Percentiles rank a stretch among this genome's conserved stretches.
These are phyloP conservation scores for Sporobolomyces roseus DNA, from an alignment of 768 basidiomycete genomes.

Conservation along the genomic window DNA sequence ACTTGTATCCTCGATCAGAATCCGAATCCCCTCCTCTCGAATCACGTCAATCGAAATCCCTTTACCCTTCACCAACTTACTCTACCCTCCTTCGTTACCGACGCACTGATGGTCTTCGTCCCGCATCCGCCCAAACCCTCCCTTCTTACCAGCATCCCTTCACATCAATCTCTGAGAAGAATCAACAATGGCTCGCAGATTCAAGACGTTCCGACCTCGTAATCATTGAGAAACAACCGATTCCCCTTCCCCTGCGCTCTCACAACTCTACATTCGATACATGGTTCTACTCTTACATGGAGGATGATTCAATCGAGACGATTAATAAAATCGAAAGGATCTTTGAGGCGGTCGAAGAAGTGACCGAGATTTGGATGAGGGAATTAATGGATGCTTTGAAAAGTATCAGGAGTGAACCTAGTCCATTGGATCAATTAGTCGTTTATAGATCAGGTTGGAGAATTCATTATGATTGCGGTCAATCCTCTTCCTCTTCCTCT, in stretches of 20 bases:
- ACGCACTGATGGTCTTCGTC: constrained; percentile 41
- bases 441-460: constrained; percentile 39
- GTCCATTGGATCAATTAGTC: constrained; percentile 30
- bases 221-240: constrained; percentile 41
- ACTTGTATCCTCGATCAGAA: no score
- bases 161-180: constrained; percentile 40
- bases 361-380: constrained; percentile 42
- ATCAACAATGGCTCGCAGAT: constrained; percentile 43
- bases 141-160: constrained; percentile 37
- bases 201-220: constrained; percentile 39
- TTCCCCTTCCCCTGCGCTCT: constrained; percentile 26
- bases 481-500: no score
- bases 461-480: neutral
- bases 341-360: constrained; percentile 22
- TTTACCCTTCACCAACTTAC: constrained; percentile 20
- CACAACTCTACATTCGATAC: constrained; percentile 11
- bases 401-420: constrained; percentile 21
- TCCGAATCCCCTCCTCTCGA: neutral
- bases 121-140: constrained; percentile 11
- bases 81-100: constrained; percentile 44
- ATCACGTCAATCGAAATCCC: neutral
- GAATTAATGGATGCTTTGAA: constrained; percentile 40
- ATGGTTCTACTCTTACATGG: constrained; percentile 21
- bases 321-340: constrained; percentile 11
- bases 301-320: neutral